Percentiles rank a stretch among this genome's conserved stretches.
These are phyloP conservation scores for Fusarium dlaminii DNA, from an alignment of 2,329 filamentous ascomycete species.

Conservation along the genomic window DNA sequence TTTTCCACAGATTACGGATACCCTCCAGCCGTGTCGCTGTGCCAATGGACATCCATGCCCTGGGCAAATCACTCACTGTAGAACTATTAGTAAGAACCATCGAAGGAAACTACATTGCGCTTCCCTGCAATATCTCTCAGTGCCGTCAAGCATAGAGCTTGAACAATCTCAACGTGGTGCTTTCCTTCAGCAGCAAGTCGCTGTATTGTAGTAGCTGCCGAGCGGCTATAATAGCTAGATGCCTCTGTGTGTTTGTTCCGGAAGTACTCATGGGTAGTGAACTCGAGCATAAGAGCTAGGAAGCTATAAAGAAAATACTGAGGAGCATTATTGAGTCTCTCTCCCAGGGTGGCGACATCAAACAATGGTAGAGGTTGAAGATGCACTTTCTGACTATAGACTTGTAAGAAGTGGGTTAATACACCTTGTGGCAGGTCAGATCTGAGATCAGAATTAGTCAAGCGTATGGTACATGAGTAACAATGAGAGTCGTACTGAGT, in stretches of 20 bases:
- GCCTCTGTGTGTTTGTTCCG: not conserved
- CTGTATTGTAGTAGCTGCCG: not conserved
- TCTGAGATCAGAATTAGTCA: accelerated
- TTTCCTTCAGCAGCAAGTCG: not conserved
- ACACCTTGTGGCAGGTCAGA: not conserved
- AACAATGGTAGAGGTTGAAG: slow-evolving; percentile 8
- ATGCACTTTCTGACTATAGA: not conserved
- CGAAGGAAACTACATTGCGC: accelerated
- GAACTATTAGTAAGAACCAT: not conserved
- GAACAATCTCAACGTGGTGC: not conserved
- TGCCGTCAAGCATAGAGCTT: not conserved
- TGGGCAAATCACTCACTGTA: not conserved
- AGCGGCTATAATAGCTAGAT: not conserved
- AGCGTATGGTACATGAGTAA: accelerated
- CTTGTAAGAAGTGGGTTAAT: not conserved
- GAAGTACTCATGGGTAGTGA: not conserved
- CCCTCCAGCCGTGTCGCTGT: not conserved
- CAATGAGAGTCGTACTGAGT: not conserved
- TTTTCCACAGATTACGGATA: not conserved
- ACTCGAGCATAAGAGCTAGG: not conserved
- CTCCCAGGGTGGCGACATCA: not conserved
- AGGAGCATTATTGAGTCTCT: not conserved
- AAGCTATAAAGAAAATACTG: slow-evolving; percentile 1
- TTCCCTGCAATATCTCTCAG: not conserved
- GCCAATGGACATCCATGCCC: slow-evolving; percentile 11